These are phyloP conservation scores for Leersia perrieri DNA, from an alignment of 176 grass and related monocot species.

Conservation along the genomic window DNA sequence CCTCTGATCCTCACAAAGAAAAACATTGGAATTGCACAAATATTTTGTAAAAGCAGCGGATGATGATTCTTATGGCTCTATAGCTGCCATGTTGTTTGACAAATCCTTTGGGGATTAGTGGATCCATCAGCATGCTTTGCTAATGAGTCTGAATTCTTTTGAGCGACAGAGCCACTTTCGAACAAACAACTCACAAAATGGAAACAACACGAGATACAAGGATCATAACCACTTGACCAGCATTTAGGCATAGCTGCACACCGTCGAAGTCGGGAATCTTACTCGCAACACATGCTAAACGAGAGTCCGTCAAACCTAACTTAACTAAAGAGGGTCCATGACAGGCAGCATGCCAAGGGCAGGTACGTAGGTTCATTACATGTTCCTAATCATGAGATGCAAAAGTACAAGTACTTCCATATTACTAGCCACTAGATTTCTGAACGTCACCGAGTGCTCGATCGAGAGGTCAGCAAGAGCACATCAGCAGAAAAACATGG, in stretches of 20 bases:
- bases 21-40: no score
- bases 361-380: not conserved
- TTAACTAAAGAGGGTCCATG: not conserved
- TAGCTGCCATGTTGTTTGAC: no score
- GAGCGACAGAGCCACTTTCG: no score
- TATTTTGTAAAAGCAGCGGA: no score
- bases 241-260: not conserved
- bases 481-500: conserved; percentile 94
- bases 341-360: not conserved
- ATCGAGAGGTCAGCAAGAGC: not conserved
- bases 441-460: not conserved
- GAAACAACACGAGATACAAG: not conserved
- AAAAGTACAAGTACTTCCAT: not conserved
- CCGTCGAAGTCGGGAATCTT: not conserved
- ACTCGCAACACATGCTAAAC: not conserved
- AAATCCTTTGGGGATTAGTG: no score
- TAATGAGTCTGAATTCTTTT: no score
- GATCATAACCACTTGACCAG: not conserved
- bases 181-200: not conserved
- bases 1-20: no score
- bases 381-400: not conserved
- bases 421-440: not conserved
- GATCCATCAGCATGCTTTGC: no score
- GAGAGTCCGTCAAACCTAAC: not conserved
- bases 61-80: no score